Percentiles rank a stretch among this genome's conserved stretches.
Evolutionary conservation across 177 flowering plant genomes (phyloP).

Genomic region (Vitis hybrid): DNA sequence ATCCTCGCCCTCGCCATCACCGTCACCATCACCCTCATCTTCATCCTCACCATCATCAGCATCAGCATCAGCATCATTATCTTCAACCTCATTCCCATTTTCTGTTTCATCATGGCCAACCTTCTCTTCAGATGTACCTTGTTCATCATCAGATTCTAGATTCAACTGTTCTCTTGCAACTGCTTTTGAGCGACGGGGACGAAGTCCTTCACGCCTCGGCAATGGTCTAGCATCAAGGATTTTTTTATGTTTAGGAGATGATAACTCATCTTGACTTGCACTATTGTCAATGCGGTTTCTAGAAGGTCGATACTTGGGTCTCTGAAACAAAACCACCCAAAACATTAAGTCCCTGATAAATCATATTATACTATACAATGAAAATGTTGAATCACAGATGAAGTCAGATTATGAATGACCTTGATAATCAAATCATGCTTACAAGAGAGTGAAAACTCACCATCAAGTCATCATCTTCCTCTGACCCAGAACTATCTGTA

Average conservation of each 20-base stretch:
- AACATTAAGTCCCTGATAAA: constrained; percentile 5
- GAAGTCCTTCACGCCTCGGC: constrained; percentile 92
- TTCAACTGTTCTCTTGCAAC: constrained; percentile 35
- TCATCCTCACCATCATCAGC: constrained; percentile 49
- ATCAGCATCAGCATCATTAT: constrained; percentile 37
- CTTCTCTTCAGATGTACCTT: constrained; percentile 72
- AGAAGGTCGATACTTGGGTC: constrained; percentile 44
- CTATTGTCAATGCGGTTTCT: constrained; percentile 48
- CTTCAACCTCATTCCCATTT: constrained; percentile 67
- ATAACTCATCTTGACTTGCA: constrained; percentile 57
- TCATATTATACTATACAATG: background rate
- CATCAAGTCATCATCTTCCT: constrained; percentile 76
- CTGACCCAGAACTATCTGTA: constrained; percentile 83
- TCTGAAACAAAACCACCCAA: constrained; percentile 40
- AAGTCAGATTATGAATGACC: constrained; percentile 15
- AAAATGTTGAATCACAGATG: constrained; percentile 2
- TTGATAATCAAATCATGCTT: constrained; percentile 12
- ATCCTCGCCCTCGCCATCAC: constrained; percentile 47
- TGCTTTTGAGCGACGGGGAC: constrained; percentile 69
- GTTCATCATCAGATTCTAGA: constrained; percentile 68
- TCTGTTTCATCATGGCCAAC: constrained; percentile 61
- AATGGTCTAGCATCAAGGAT: constrained; percentile 31
- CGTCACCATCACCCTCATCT: constrained; percentile 53
- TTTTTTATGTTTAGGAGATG: constrained; percentile 56
- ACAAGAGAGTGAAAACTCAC: constrained; percentile 43